phyloP scores from a whole-genome alignment of 352 stramenopile species.

The Thraustochytrium striatum region DNA sequence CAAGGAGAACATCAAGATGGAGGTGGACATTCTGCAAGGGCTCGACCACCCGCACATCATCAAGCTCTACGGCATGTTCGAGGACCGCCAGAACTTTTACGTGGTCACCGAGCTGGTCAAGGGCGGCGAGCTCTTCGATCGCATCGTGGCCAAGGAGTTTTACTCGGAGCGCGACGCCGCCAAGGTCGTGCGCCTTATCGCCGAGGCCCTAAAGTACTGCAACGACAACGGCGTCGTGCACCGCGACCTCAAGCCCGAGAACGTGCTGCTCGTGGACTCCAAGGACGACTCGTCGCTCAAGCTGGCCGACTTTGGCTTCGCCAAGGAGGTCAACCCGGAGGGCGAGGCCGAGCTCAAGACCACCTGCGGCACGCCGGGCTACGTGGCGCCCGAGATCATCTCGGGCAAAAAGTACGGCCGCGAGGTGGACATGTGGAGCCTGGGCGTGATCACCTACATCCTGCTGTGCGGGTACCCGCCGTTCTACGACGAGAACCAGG shows the following conservation, averaged over 20 bases:
- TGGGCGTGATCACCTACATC: constrained; percentile 50
- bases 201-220: constrained; percentile 42
- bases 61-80: constrained; percentile 79
- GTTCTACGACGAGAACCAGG: constrained; percentile 85
- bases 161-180: constrained; percentile 89
- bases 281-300: constrained; percentile 80
- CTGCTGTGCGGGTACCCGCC: constrained; percentile 91
- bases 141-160: constrained; percentile 80
- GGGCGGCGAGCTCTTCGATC: constrained; percentile 87
- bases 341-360: constrained; percentile 54
- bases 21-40: constrained; percentile 38
- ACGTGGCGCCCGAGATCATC: constrained; percentile 94
- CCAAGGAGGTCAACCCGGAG: constrained; percentile 69
- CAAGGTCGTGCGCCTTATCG: constrained; percentile 62
- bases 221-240: constrained; percentile 68
- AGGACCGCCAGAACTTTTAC: constrained; percentile 77
- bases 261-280: constrained; percentile 72
- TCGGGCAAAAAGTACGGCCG: constrained; percentile 92
- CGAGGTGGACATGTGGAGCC: constrained; percentile 78
- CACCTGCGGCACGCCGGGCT: constrained; percentile 65
- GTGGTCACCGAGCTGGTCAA: constrained; percentile 79
- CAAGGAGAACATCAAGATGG: constrained; percentile 71
- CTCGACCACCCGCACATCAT: constrained; percentile 84
- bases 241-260: constrained; percentile 79
- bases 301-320: constrained; percentile 85